A percentile compares a stretch with the other conserved stretches of the same genome.
Evolutionary conservation across 306 rosid genomes (phyloP).

Genomic region (Astragalus glycyphyllos): DNA sequence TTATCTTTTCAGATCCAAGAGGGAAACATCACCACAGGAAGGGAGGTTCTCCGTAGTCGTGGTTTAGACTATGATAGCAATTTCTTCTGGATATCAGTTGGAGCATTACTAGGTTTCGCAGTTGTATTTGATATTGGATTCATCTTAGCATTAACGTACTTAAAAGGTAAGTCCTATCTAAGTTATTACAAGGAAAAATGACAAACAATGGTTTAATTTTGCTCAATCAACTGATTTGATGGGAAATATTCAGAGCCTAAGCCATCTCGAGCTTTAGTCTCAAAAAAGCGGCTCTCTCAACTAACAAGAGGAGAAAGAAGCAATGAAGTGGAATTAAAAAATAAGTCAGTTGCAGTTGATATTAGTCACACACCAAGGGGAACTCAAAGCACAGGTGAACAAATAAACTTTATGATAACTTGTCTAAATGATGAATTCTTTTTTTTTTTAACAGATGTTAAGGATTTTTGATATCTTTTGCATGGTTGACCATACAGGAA

Average conservation of each 20-base stretch:
- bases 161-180: slow-evolving; percentile 53
- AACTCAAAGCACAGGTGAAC: slow-evolving; percentile 53
- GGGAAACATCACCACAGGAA: slow-evolving; percentile 56
- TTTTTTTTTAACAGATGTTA: slow-evolving; percentile 29
- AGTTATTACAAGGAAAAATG: slow-evolving; percentile 28
- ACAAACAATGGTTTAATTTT: slow-evolving; percentile 18
- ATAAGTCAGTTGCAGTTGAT: slow-evolving; percentile 51
- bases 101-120: slow-evolving; percentile 57
- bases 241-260: slow-evolving; percentile 58
- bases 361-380: slow-evolving; percentile 44
- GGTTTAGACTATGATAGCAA: slow-evolving; percentile 56
- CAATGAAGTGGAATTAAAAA: slow-evolving; percentile 43
- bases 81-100: slow-evolving; percentile 64
- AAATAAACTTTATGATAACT: slow-evolving; percentile 7
- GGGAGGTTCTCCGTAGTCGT: slow-evolving; percentile 48
- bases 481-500: slow-evolving; percentile 53
- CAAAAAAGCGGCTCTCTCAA: slow-evolving; percentile 53
- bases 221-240: slow-evolving; percentile 35
- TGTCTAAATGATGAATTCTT: slow-evolving; percentile 29
- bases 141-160: slow-evolving; percentile 59
- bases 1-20: slow-evolving; percentile 47
- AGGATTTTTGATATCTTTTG: slow-evolving; percentile 33
- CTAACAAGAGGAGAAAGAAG: slow-evolving; percentile 42
- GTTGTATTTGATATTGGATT: slow-evolving; percentile 58
- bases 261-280: slow-evolving; percentile 59